A percentile compares a stretch with the other conserved stretches of the same genome.
Evolutionary conservation across 2,329 filamentous ascomycete species (phyloP).

Genomic region (Neofusicoccum cordaticola): DNA sequence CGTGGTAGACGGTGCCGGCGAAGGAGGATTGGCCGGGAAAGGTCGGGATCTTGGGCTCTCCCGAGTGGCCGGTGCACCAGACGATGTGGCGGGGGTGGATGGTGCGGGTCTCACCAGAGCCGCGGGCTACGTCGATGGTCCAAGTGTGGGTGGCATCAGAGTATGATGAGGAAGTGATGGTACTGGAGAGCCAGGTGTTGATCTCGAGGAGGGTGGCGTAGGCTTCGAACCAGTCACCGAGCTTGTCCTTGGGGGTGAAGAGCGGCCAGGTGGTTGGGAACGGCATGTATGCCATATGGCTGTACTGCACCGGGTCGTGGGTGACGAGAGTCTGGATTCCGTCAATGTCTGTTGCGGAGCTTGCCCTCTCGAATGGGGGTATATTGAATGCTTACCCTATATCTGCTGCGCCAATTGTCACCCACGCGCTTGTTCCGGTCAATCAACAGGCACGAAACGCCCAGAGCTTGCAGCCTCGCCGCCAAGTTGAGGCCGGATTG

Average conservation of each 20-base stretch:
- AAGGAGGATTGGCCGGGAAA: constrained; percentile 55
- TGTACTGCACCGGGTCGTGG: constrained; percentile 62
- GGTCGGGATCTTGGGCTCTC: constrained; percentile 56
- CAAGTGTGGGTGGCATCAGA: constrained; percentile 51
- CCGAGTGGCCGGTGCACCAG: constrained; percentile 66
- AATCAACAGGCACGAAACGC: constrained; percentile 42
- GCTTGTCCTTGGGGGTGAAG: constrained; percentile 70
- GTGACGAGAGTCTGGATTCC: constrained; percentile 52
- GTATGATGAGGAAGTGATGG: constrained; percentile 49
- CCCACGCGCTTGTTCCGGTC: constrained; percentile 47
- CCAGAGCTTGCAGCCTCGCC: constrained; percentile 41
- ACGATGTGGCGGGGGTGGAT: constrained; percentile 63
- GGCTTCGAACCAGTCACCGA: constrained; percentile 65
- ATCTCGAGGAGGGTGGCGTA: constrained; percentile 66
- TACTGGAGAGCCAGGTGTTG: constrained; percentile 62
- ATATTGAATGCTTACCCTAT: constrained; percentile 24
- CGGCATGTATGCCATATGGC: constrained; percentile 55
- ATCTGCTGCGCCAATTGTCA: constrained; percentile 52
- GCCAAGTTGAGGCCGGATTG: constrained; percentile 32
- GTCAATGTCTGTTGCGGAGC: not conserved
- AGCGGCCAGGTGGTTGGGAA: constrained; percentile 67
- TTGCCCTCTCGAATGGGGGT: not conserved
- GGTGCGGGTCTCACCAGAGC: constrained; percentile 45
- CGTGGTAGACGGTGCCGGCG: constrained; percentile 59
- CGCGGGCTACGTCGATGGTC: constrained; percentile 53